Base-by-base conservation (phyloP, 371 early-diverging fungal genomes). In the Sporodiniella umbellata region DNA sequence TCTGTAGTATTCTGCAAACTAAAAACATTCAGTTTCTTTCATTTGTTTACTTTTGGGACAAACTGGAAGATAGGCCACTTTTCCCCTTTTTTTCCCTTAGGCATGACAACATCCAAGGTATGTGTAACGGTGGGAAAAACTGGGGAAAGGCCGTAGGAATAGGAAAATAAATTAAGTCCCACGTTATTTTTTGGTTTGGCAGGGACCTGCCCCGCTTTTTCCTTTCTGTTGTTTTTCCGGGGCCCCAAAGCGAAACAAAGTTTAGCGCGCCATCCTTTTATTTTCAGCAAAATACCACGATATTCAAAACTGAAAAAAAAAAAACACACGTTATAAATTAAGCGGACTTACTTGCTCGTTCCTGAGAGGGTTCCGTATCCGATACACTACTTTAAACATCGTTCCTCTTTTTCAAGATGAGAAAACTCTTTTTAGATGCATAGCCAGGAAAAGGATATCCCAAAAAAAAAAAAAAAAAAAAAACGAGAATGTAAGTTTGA, bases 201-300 rank as follows among this genome's bases (percentile, higher is more conserved):
- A 73, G 35, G 79, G 8, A 96, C 87, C 87, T 95, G 99, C 99
- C 0, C 95, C 99, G 11, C 95, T 88, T 54, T 87, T 87, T 94
- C 94, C 98, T 64, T 91, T 89, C 30, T 90, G 89, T 66, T 90
- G 87, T 69, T 99, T 95, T 93, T 72, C 98, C 99, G 2, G 99
- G 99, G 1, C 99, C 97, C 70, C 96, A 19, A 44, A 26, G 23
- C 21, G 31, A 50, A 28, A 35, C n/a, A 95, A 33, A 51, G 14
- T 22, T 40, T 23, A 51, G 25, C 25, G 11, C n/a, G 19, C 31
- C 30, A 28, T 7, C 25, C 4, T 14, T 51, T 23, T 18, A 23
- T 22, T 7, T 30, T 22, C 31, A 43, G 23, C 6, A 43, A 22
- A 21, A 5, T 40, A 40, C 40, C 40, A 40, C 23, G 37, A 15